phyloP scores from a whole-genome alignment of 73 alveolate species.

The Paramecium biaurelia region DNA sequence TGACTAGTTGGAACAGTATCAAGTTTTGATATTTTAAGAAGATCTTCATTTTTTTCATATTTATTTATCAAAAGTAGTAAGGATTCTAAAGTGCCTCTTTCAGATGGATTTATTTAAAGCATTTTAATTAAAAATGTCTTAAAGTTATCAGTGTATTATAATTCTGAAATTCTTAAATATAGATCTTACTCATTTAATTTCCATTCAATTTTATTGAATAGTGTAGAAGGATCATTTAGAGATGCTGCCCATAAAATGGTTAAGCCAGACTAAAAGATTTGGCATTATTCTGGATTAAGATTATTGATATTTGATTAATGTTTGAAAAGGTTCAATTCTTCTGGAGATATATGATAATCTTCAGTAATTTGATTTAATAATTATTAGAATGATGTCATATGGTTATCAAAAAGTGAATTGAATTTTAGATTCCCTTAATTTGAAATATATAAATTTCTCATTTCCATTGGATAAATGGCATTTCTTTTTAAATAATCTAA shows the following conservation, averaged over 20 bases:
- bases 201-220: neutral
- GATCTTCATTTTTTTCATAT: neutral
- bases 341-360: conserved; percentile 33
- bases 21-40: neutral
- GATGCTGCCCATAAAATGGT: conserved; percentile 33
- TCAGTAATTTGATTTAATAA: neutral
- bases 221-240: neutral
- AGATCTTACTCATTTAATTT: neutral
- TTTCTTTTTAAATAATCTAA: neutral
- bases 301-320: neutral
- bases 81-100: neutral
- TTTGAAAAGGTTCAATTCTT: neutral
- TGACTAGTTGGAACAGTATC: neutral
- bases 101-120: neutral
- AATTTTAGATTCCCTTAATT: conserved; percentile 14
- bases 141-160: neutral
- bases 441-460: neutral
- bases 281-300: neutral
- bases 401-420: neutral
- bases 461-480: conserved; percentile 19
- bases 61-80: neutral
- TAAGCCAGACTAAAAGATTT: conserved; percentile 1
- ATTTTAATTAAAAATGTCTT: neutral
- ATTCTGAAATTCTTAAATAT: neutral
- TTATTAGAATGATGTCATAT: neutral